Evolutionary conservation across 768 basidiomycete species (phyloP).

Genomic region (Sarcomyxa edulis): DNA sequence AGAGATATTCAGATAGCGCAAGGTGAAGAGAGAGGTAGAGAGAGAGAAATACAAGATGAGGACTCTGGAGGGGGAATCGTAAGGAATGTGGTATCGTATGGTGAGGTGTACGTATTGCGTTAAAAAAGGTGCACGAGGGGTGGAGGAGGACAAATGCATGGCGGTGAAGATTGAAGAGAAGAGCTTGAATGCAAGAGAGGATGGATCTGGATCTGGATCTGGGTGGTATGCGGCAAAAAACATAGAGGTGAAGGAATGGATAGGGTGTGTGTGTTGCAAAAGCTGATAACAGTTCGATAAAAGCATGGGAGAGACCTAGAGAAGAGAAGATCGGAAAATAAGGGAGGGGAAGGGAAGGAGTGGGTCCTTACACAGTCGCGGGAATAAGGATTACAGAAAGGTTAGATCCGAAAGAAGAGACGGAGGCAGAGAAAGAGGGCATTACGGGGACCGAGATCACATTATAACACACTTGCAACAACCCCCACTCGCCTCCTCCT

Average conservation of each 20-base stretch:
- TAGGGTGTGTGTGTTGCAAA: constrained; percentile 3
- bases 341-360: too few relatives aligned
- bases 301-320: background rate
- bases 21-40: too few relatives aligned
- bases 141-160: too few relatives aligned
- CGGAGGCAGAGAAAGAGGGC: background rate
- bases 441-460: constrained; percentile 37
- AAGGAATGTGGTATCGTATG: too few relatives aligned
- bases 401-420: constrained; percentile 1
- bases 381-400: background rate
- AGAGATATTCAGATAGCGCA: too few relatives aligned
- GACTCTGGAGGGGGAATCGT: too few relatives aligned
- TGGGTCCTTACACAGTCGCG: too few relatives aligned
- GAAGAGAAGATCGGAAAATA: constrained; percentile 4
- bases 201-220: background rate
- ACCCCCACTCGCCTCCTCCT: constrained; percentile 47
- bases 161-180: background rate
- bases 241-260: constrained; percentile 1
- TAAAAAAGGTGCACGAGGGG: too few relatives aligned
- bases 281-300: background rate
- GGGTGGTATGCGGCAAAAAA: background rate
- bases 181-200: background rate
- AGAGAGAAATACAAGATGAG: too few relatives aligned
- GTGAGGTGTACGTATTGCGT: too few relatives aligned
- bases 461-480: constrained; percentile 86